These are phyloP conservation scores for Blumeriella jaapii DNA, from an alignment of 2,329 filamentous ascomycete species.

Conservation along the genomic window DNA sequence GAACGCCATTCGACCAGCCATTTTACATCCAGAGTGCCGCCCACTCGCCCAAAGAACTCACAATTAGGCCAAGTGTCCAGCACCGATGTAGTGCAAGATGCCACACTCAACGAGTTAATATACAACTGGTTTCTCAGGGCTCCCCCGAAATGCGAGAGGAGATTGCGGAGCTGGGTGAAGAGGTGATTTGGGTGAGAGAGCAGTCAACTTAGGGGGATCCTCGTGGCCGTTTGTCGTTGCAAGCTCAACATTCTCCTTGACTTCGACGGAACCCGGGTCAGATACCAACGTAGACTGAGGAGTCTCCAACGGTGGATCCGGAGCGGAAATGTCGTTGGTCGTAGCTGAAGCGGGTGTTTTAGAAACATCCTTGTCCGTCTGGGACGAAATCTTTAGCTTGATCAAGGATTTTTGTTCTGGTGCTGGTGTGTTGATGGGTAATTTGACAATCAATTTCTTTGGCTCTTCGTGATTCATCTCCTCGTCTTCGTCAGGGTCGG, in stretches of 20 bases:
- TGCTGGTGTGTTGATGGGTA: slow-evolving; percentile 37
- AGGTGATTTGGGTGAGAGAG: slow-evolving; percentile 8
- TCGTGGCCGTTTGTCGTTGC: not conserved
- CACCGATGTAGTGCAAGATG: too few relatives aligned
- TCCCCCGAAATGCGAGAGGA: slow-evolving; percentile 45
- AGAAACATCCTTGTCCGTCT: slow-evolving; percentile 6
- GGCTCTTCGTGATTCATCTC: slow-evolving; percentile 39
- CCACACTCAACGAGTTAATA: too few relatives aligned
- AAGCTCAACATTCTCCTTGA: slow-evolving; percentile 5
- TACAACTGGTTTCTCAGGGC: slow-evolving; percentile 43
- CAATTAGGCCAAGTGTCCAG: not conserved
- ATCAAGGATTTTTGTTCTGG: slow-evolving; percentile 23
- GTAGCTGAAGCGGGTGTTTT: slow-evolving; percentile 4
- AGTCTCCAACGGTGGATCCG: too few relatives aligned
- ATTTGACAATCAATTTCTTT: slow-evolving; percentile 63
- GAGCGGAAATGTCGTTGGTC: too few relatives aligned
- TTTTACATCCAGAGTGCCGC: slow-evolving; percentile 4
- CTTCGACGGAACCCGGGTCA: too few relatives aligned
- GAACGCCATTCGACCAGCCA: slow-evolving; percentile 6
- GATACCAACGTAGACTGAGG: too few relatives aligned
- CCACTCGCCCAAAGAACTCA: not conserved
- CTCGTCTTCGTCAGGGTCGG: slow-evolving; percentile 27
- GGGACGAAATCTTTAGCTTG: slow-evolving; percentile 14
- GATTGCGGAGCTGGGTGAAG: slow-evolving; percentile 11
- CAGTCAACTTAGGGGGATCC: slow-evolving; percentile 1